Conservation (phyloP, 768 basidiomycete species). For the Tylopilus sp. region DNA sequence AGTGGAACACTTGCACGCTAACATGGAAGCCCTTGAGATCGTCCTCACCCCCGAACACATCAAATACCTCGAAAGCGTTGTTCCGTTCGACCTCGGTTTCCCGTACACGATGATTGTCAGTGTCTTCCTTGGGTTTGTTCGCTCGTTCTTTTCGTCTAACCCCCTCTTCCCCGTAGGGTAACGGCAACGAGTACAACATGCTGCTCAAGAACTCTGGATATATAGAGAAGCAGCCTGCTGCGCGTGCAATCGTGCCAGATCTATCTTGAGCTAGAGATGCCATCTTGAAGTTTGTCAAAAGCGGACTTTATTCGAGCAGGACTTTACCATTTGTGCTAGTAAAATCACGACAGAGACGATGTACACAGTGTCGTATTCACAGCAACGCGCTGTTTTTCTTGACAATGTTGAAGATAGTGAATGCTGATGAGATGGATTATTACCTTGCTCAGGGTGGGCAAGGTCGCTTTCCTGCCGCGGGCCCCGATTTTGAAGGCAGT, state of each 20-base stretch:
- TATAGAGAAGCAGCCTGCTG: constrained; percentile 19
- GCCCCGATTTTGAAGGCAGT: too few species aligned
- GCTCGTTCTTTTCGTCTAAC: background rate
- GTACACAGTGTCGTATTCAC: too few species aligned
- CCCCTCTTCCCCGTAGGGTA: constrained; percentile 17
- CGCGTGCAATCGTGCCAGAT: constrained; percentile 4
- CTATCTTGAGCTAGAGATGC: background rate
- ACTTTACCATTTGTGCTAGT: too few species aligned
- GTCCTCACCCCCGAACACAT: constrained; percentile 38
- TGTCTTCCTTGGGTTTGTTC: background rate
- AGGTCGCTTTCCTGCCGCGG: too few species aligned
- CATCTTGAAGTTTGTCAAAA: background rate
- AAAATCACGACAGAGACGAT: too few species aligned
- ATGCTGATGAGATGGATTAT: too few species aligned
- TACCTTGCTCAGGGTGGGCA: too few species aligned
- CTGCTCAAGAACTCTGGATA: constrained; percentile 12
- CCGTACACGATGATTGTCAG: constrained; percentile 34
- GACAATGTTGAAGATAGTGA: too few species aligned
- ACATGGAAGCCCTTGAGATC: constrained; percentile 43
- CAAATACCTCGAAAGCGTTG: constrained; percentile 33
- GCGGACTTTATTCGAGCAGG: background rate
- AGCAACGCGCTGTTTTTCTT: too few species aligned
- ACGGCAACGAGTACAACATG: constrained; percentile 19
- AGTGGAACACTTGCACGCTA: constrained; percentile 40
- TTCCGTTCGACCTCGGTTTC: constrained; percentile 40